These are phyloP conservation scores for Serendipita sp. DNA, from an alignment of 768 basidiomycete genomes.

Conservation along the genomic window DNA sequence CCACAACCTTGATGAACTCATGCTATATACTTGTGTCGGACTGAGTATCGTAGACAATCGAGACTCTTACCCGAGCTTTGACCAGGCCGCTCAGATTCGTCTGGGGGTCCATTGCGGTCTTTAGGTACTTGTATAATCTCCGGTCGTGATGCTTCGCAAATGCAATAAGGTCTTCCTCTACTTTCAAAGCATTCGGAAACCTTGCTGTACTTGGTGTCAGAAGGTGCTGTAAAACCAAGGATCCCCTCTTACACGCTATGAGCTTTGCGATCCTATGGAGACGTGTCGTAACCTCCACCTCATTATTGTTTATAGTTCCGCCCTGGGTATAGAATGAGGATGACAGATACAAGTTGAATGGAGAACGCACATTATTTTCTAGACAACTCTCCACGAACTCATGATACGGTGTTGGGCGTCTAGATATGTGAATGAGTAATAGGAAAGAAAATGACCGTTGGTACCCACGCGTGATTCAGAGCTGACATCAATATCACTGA, in stretches of 20 bases:
- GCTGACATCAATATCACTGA: slow-evolving; percentile 44
- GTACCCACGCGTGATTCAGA: slow-evolving; percentile 43
- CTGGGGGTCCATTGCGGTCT: slow-evolving; percentile 66
- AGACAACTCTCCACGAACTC: slow-evolving; percentile 58
- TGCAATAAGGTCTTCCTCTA: slow-evolving; percentile 53
- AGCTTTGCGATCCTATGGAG: slow-evolving; percentile 39
- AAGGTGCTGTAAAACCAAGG: neutral
- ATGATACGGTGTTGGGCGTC: slow-evolving; percentile 55
- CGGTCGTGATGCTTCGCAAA: slow-evolving; percentile 83
- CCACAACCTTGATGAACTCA: slow-evolving; percentile 64
- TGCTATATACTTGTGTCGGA: slow-evolving; percentile 25
- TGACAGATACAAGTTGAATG: neutral
- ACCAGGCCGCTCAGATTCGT: slow-evolving; percentile 64
- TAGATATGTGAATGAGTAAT: slow-evolving; percentile 15
- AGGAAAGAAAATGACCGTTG: neutral
- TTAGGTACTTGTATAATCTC: slow-evolving; percentile 69
- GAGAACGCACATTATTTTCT: slow-evolving; percentile 59
- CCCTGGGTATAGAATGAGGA: slow-evolving; percentile 35
- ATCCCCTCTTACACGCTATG: slow-evolving; percentile 38
- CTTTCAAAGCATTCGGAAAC: slow-evolving; percentile 57
- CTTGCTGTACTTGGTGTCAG: slow-evolving; percentile 18
- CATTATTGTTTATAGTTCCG: slow-evolving; percentile 75
- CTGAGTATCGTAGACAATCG: neutral
- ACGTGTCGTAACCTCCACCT: slow-evolving; percentile 39
- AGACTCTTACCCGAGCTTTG: slow-evolving; percentile 48